A percentile compares a stretch with the other conserved stretches of the same genome.
Evolutionary conservation across 768 basidiomycete species (phyloP).

Genomic region (Sporobolomyces roseus): DNA sequence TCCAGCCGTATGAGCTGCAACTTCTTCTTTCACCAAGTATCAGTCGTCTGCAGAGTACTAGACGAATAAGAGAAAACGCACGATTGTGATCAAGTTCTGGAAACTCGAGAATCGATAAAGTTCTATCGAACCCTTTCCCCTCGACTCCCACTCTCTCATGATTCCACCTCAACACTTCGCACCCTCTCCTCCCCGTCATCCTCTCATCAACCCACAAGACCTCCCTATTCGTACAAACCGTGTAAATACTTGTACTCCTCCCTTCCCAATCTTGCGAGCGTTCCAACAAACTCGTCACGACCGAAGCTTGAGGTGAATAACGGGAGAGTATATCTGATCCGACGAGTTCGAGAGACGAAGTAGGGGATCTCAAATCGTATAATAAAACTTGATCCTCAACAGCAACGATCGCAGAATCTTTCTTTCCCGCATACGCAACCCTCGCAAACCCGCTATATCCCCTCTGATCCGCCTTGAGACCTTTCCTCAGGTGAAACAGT

Average conservation of each 20-base stretch:
- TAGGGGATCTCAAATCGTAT: constrained; percentile 28
- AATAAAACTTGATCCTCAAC: constrained; percentile 33
- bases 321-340: neutral
- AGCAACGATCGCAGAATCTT: constrained; percentile 23
- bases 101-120: constrained; percentile 15
- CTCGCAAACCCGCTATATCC: constrained; percentile 20
- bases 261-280: no score
- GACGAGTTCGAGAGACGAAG: neutral
- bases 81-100: neutral
- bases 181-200: constrained; percentile 21
- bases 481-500: constrained; percentile 21
- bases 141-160: constrained; percentile 30
- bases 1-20: neutral
- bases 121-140: constrained; percentile 20
- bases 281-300: no score
- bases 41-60: no score
- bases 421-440: constrained; percentile 12
- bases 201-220: constrained; percentile 31
- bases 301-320: constrained; percentile 11
- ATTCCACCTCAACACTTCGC: constrained; percentile 16
- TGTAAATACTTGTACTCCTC: no score
- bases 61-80: no score
- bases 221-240: constrained; percentile 33
- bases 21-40: no score
- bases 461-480: neutral